Percentiles rank a stretch among this genome's conserved stretches.
phyloP scores from a whole-genome alignment of 2,329 filamentous ascomycete genomes.

The Hypoxylon sp. region DNA sequence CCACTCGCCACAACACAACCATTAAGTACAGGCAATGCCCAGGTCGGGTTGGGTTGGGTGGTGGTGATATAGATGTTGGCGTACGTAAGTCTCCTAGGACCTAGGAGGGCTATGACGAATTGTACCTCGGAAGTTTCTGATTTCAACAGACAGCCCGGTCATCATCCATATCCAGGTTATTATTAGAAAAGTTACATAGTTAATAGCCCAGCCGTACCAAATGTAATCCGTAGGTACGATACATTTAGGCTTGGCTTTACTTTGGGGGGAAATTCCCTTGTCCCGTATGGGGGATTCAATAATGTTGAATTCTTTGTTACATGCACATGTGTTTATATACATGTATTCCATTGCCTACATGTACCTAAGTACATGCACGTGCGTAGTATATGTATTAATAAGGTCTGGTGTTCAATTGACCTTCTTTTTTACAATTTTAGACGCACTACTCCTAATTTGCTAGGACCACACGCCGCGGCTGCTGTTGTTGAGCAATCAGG shows the following conservation, averaged over 20 bases:
- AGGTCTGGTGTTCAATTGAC: no score
- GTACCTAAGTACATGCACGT: not conserved
- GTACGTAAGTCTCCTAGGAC: conserved; percentile 23
- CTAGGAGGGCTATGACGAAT: conserved; percentile 25
- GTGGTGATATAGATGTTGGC: conserved; percentile 14
- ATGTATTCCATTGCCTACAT: not conserved
- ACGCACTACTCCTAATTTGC: conserved; percentile 35
- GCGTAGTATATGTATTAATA: no score
- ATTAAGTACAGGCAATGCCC: conserved; percentile 11
- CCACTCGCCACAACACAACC: conserved; percentile 37
- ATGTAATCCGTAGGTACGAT: conserved; percentile 9
- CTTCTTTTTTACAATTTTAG: conserved; percentile 13
- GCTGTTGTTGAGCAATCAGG: conserved; percentile 36
- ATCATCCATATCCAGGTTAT: conserved; percentile 18
- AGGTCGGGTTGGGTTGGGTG: conserved; percentile 11
- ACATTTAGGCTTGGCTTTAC: conserved; percentile 11
- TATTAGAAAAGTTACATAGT: conserved; percentile 17
- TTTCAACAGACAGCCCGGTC: not conserved
- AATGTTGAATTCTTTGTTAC: not conserved
- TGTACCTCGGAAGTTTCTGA: conserved; percentile 21
- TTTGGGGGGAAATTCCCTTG: not conserved
- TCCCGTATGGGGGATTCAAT: not conserved
- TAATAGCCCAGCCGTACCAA: not conserved
- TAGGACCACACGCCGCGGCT: conserved; percentile 37
- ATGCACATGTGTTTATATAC: not conserved